phyloP scores from a whole-genome alignment of 768 basidiomycete genomes.

The Tephrocybe sp. region DNA sequence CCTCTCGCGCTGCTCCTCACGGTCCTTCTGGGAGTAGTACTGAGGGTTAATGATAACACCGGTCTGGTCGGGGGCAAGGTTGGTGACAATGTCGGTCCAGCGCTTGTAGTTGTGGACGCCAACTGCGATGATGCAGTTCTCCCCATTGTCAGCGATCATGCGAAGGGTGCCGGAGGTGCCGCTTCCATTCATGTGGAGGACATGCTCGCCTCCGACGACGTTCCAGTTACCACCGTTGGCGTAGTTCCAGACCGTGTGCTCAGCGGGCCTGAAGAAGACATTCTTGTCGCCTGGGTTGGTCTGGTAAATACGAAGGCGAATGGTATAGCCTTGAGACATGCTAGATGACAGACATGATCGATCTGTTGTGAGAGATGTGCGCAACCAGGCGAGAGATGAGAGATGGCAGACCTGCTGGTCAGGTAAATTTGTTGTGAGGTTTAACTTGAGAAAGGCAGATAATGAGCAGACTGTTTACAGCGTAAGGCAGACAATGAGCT shows the following conservation, averaged over 20 bases:
- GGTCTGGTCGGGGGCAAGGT: constrained; percentile 22
- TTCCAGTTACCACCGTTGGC: constrained; percentile 32
- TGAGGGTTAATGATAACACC: constrained; percentile 22
- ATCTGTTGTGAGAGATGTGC: background rate
- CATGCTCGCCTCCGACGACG: constrained; percentile 14
- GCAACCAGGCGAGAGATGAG: too few relatives aligned
- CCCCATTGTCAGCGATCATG: constrained; percentile 25
- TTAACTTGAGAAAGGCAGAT: too few relatives aligned
- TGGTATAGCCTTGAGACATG: background rate
- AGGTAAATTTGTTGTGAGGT: too few relatives aligned
- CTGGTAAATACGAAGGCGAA: background rate
- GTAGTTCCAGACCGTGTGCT: constrained; percentile 31
- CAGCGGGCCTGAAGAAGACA: constrained; percentile 24
- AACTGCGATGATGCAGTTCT: constrained; percentile 29
- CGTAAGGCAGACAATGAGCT: background rate
- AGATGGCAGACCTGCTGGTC: too few relatives aligned
- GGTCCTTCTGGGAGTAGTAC: constrained; percentile 22
- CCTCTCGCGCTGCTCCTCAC: constrained; percentile 5
- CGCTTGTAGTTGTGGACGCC: constrained; percentile 37
- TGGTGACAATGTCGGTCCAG: constrained; percentile 36
- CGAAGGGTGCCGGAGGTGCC: constrained; percentile 37
- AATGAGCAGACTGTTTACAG: too few relatives aligned
- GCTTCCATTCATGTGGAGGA: constrained; percentile 33
- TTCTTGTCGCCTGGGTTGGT: background rate
- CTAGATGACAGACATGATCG: background rate